Evolutionary conservation across 805 yeast genomes (phyloP).

Genomic region (Candida broadrunensis): DNA sequence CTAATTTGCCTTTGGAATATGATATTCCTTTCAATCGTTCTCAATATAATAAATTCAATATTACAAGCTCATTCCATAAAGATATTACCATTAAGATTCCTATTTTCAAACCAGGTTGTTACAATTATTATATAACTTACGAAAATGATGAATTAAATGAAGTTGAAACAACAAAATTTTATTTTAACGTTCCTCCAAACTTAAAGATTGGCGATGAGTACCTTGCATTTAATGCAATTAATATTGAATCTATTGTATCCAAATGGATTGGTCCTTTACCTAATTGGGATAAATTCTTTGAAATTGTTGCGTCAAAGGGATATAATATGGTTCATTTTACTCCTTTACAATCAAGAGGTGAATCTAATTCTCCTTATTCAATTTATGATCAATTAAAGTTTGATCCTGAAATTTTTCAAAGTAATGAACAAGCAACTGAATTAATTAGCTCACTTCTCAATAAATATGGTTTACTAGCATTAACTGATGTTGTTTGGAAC

Average conservation of each 20-base stretch:
- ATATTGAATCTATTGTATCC: slow-evolving; percentile 81
- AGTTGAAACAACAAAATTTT: slow-evolving; percentile 53
- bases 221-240: slow-evolving; percentile 73
- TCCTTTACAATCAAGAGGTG: slow-evolving; percentile 87
- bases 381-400: slow-evolving; percentile 80
- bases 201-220: slow-evolving; percentile 53
- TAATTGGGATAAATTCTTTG: slow-evolving; percentile 68
- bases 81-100: slow-evolving; percentile 62
- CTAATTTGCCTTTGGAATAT: slow-evolving; percentile 60
- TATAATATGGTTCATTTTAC: slow-evolving; percentile 97
- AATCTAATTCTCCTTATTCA: slow-evolving; percentile 89
- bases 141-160: slow-evolving; percentile 21
- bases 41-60: slow-evolving; percentile 48
- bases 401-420: slow-evolving; percentile 63
- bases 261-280: slow-evolving; percentile 80
- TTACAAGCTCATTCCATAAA: slow-evolving; percentile 57
- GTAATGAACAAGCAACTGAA: slow-evolving; percentile 48
- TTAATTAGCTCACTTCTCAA: slow-evolving; percentile 50
- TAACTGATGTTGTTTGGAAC: slow-evolving; percentile 92
- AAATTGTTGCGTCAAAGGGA: slow-evolving; percentile 64
- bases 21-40: slow-evolving; percentile 51
- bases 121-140: slow-evolving; percentile 68
- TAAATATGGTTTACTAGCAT: slow-evolving; percentile 61
- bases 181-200: slow-evolving; percentile 80
- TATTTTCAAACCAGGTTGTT: slow-evolving; percentile 75